These are phyloP conservation scores for Mycena olivaceomarginata DNA, from an alignment of 768 basidiomycete genomes.

Conservation along the genomic window DNA sequence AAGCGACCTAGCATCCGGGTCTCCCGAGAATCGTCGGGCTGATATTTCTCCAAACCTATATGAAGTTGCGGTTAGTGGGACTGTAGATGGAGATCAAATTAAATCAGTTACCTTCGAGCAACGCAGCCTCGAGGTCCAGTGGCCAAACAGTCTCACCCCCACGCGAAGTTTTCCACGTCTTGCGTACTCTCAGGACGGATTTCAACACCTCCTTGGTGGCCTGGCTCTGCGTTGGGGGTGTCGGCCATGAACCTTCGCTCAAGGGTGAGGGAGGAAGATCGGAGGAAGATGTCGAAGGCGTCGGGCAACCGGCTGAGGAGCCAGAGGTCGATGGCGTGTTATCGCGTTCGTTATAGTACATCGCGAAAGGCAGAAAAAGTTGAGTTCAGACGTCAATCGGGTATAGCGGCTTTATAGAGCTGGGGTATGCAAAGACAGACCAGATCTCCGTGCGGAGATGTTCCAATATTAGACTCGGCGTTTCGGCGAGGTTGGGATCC, in stretches of 20 bases:
- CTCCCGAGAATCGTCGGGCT: constrained; percentile 68
- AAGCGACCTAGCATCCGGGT: constrained; percentile 71
- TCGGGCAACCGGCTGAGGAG: constrained; percentile 27
- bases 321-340: constrained; percentile 13
- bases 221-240: constrained; percentile 53
- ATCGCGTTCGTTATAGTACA: constrained; percentile 36
- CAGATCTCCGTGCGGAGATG: constrained; percentile 14
- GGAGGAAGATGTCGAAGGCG: constrained; percentile 35
- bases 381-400: neutral
- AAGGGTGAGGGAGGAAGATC: constrained; percentile 17
- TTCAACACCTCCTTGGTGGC: constrained; percentile 75
- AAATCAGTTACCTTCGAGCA: constrained; percentile 76
- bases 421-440: neutral
- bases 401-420: constrained; percentile 24
- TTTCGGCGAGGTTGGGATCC: constrained; percentile 7
- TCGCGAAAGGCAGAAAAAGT: neutral
- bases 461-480: neutral
- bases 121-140: constrained; percentile 83
- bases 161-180: constrained; percentile 84
- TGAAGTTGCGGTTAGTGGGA: neutral
- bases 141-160: constrained; percentile 89
- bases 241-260: constrained; percentile 29
- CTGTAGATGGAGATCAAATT: neutral
- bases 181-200: constrained; percentile 79
- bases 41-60: constrained; percentile 69